Evolutionary conservation across 352 stramenopile genomes (phyloP).

Genomic region (Phytophthora podocarpi): DNA sequence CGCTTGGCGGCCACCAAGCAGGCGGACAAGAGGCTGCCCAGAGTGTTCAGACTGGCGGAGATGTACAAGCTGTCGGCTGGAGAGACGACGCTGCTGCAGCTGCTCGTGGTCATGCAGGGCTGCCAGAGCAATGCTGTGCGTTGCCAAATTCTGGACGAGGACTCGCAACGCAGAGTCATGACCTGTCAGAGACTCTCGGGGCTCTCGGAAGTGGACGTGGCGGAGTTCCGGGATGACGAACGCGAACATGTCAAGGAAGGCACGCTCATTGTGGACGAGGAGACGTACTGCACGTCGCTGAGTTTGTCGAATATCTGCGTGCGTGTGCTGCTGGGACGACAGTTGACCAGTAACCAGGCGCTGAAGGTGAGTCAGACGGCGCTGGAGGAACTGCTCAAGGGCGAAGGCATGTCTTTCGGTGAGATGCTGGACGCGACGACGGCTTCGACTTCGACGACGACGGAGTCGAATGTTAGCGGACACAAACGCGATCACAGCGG

Average conservation of each 20-base stretch:
- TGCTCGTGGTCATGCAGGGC: constrained; percentile 83
- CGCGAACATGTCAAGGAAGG: constrained; percentile 89
- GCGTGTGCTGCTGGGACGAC: constrained; percentile 73
- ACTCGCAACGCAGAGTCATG: constrained; percentile 75
- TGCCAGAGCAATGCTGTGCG: constrained; percentile 86
- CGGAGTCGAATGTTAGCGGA: constrained; percentile 5
- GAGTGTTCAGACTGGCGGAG: constrained; percentile 77
- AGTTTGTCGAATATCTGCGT: constrained; percentile 85
- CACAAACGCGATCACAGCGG: constrained; percentile 33
- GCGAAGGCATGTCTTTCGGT: constrained; percentile 69
- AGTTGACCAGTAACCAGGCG: constrained; percentile 80
- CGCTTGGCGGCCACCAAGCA: constrained; percentile 53
- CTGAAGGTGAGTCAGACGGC: constrained; percentile 88
- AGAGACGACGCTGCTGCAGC: constrained; percentile 80
- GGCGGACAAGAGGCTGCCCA: constrained; percentile 44
- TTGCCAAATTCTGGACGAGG: constrained; percentile 86
- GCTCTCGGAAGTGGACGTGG: constrained; percentile 88
- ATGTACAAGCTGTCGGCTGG: constrained; percentile 75
- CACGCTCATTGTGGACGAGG: constrained; percentile 81
- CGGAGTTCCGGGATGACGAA: constrained; percentile 85
- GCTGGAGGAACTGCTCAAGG: constrained; percentile 75
- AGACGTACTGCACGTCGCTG: constrained; percentile 81
- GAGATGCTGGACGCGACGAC: constrained; percentile 57
- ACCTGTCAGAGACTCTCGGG: constrained; percentile 76
- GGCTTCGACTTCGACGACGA: background rate